phyloP scores from a whole-genome alignment of 164 flowering plant species.

The Protea cynaroides region DNA sequence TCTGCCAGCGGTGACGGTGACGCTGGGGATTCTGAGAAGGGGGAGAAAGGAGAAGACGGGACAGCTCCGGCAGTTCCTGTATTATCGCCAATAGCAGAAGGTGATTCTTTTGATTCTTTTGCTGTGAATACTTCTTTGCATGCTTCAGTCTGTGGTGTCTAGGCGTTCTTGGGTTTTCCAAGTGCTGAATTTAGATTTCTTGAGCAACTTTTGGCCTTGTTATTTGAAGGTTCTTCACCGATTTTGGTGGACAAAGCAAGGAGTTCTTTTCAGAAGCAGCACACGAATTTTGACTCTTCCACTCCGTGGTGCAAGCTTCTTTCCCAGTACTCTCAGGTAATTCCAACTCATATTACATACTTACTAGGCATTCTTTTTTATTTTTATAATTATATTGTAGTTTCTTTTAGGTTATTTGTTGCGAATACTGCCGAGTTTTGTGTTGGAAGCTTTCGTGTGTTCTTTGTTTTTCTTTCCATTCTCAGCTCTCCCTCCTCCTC shows the following conservation, averaged over 20 bases:
- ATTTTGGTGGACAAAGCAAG: conserved; percentile 38
- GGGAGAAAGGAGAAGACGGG: conserved; percentile 17
- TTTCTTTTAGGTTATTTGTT: no score
- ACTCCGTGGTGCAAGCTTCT: conserved; percentile 72
- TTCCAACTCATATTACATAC: background rate
- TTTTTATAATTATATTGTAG: no score
- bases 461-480: no score
- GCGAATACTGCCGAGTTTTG: no score
- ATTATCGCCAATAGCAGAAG: conserved; percentile 37
- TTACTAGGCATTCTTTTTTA: no score
- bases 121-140: background rate
- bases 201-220: conserved; percentile 6
- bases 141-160: background rate
- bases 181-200: conserved; percentile 6
- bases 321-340: conserved; percentile 54
- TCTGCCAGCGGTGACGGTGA: conserved; percentile 11
- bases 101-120: conserved; percentile 13
- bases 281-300: conserved; percentile 22
- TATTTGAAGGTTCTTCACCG: conserved; percentile 32
- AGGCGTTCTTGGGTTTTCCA: background rate
- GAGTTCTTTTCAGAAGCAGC: conserved; percentile 39
- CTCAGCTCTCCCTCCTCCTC: no score
- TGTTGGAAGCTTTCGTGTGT: no score
- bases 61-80: conserved; percentile 22
- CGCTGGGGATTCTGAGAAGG: conserved; percentile 12